These are phyloP conservation scores for Penicillium sp. DNA, from an alignment of 2,329 filamentous ascomycete species.

Conservation along the genomic window DNA sequence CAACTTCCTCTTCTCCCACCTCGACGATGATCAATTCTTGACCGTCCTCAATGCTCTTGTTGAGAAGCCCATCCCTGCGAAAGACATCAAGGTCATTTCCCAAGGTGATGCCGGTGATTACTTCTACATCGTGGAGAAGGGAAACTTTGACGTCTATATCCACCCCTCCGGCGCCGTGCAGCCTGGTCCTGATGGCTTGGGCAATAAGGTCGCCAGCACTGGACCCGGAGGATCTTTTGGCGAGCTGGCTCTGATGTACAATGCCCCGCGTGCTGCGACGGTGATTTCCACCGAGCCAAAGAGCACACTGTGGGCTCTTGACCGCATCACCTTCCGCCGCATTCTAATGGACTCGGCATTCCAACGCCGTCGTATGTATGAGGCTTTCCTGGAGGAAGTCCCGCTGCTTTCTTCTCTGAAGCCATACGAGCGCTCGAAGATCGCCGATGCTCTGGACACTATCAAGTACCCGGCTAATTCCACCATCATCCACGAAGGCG, in stretches of 20 bases:
- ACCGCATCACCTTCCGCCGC: conserved; percentile 92
- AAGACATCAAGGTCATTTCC: conserved; percentile 84
- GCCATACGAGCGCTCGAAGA: conserved; percentile 92
- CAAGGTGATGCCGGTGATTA: conserved; percentile 96
- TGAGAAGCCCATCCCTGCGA: conserved; percentile 92
- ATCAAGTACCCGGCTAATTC: conserved; percentile 76
- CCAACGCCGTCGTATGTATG: conserved; percentile 92
- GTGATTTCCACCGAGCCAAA: conserved; percentile 76
- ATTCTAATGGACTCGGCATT: conserved; percentile 99
- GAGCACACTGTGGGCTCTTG: conserved; percentile 88
- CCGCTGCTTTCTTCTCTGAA: conserved; percentile 79
- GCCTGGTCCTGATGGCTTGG: conserved; percentile 76
- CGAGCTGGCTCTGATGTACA: conserved; percentile 97
- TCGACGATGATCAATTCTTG: conserved; percentile 87
- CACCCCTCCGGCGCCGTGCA: conserved; percentile 74
- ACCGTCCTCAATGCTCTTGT: conserved; percentile 87
- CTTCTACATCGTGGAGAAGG: conserved; percentile 95
- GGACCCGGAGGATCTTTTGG: conserved; percentile 91
- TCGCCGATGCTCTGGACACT: conserved; percentile 92
- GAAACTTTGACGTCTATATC: conserved; percentile 87
- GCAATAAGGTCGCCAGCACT: conserved; percentile 75
- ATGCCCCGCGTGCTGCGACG: conserved; percentile 91
- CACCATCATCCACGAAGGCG: conserved; percentile 87
- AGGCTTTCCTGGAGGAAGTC: conserved; percentile 93
- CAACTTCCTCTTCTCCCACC: conserved; percentile 91